These are phyloP conservation scores for Linnemannia zychae DNA, from an alignment of 192 early-diverging fungal species.

Conservation along the genomic window DNA sequence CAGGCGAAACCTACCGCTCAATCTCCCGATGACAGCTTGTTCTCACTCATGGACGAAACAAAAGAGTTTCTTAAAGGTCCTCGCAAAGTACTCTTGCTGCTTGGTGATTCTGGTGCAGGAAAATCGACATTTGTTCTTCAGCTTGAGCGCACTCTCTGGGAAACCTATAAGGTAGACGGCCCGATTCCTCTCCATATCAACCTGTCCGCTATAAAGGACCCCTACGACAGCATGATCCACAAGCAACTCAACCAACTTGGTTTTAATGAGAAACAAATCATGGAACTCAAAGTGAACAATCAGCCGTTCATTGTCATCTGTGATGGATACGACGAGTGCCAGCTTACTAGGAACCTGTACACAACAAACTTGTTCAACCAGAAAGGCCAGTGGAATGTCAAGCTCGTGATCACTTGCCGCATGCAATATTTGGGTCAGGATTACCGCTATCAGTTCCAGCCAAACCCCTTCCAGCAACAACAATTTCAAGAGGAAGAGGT, in stretches of 20 bases:
- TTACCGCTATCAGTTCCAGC: not conserved
- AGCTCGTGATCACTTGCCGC: not conserved
- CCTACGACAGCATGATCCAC: not conserved
- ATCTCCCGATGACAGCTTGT: not conserved
- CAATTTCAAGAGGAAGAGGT: too few relatives aligned
- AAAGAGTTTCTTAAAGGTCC: not conserved
- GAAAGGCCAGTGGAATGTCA: not conserved
- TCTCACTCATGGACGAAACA: not conserved
- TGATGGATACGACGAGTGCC: constrained; percentile 9
- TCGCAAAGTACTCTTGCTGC: not conserved
- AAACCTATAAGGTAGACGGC: too few relatives aligned
- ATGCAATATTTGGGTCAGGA: not conserved
- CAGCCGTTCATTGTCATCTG: not conserved
- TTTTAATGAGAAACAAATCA: not conserved
- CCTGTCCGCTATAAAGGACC: not conserved
- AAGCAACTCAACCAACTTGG: not conserved
- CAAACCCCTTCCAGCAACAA: not conserved
- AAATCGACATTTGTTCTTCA: not conserved
- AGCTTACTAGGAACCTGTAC: not conserved
- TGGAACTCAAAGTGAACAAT: not conserved
- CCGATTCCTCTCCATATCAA: not conserved
- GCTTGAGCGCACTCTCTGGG: constrained; percentile 6
- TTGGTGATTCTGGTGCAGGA: not conserved
- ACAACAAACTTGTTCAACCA: not conserved
- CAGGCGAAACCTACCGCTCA: not conserved